These are phyloP conservation scores for Phytophthora aleatoria DNA, from an alignment of 352 stramenopile species.

Conservation along the genomic window DNA sequence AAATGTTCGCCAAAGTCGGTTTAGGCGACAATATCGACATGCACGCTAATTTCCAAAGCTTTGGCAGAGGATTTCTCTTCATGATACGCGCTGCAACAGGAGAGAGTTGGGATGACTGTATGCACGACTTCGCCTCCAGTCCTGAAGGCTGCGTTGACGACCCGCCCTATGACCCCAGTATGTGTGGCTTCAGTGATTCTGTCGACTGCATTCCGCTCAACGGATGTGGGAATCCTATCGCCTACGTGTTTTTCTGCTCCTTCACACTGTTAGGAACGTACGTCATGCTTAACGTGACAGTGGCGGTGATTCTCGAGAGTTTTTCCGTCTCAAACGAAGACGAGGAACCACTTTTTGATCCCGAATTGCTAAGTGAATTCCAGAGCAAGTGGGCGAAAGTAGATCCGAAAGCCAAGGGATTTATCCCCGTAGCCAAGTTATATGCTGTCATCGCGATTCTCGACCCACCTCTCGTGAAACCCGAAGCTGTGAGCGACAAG, in stretches of 20 bases:
- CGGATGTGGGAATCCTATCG: conserved; percentile 73
- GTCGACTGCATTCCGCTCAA: conserved; percentile 68
- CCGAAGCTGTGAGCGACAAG: conserved; percentile 37
- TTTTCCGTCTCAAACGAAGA: conserved; percentile 87
- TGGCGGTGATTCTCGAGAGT: conserved; percentile 94
- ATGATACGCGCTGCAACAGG: conserved; percentile 92
- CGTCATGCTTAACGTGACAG: conserved; percentile 94
- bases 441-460: conserved; percentile 73
- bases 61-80: conserved; percentile 89
- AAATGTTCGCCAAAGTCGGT: conserved; percentile 91
- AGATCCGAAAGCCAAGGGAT: conserved; percentile 86
- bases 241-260: conserved; percentile 76
- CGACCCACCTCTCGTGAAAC: conserved; percentile 70
- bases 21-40: conserved; percentile 75
- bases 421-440: conserved; percentile 78
- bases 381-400: conserved; percentile 85
- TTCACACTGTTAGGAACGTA: conserved; percentile 94
- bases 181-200: conserved; percentile 76
- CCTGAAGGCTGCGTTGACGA: conserved; percentile 62
- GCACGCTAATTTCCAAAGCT: conserved; percentile 92
- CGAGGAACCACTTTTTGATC: conserved; percentile 87
- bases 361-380: conserved; percentile 88
- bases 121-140: conserved; percentile 78
- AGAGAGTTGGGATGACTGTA: conserved; percentile 92
- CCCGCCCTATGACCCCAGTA: conserved; percentile 51